phyloP scores from a whole-genome alignment of 2,329 filamentous ascomycete species.

The Epicoccum sorghinum region DNA sequence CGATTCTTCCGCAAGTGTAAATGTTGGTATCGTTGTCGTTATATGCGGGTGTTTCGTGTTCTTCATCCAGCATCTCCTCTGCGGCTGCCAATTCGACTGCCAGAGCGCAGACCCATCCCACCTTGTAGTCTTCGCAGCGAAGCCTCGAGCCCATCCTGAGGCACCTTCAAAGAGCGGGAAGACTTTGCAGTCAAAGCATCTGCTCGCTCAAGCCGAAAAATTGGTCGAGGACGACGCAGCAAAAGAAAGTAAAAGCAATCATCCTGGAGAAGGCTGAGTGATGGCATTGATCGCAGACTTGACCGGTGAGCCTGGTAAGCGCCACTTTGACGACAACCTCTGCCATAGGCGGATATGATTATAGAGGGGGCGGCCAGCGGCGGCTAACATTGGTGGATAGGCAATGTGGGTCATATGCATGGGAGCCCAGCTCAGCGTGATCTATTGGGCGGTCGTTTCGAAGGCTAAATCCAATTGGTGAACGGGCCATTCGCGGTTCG shows the following conservation, averaged over 20 bases:
- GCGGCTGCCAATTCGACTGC: not conserved
- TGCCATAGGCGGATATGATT: not conserved
- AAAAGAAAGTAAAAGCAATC: not conserved
- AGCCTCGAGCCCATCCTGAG: not conserved
- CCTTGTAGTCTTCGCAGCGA: constrained; percentile 18
- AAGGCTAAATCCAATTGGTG: too few species aligned
- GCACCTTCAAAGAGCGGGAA: too few species aligned
- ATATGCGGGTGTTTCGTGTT: not conserved
- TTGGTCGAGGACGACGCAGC: not conserved
- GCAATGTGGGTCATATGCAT: too few species aligned
- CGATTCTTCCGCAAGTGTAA: constrained; percentile 1
- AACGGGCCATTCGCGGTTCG: too few species aligned
- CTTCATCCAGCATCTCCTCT: not conserved
- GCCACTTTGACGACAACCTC: not conserved
- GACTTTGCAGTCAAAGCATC: not conserved
- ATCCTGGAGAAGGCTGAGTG: not conserved
- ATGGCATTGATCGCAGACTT: not conserved
- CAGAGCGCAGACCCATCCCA: constrained; percentile 23
- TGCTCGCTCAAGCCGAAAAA: not conserved
- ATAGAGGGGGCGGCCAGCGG: too few species aligned
- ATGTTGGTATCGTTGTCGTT: constrained; percentile 1
- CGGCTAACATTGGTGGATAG: not conserved
- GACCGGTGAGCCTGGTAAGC: not conserved
- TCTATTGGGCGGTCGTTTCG: too few species aligned
- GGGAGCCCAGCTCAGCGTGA: too few species aligned